phyloP scores from a whole-genome alignment of 2,329 filamentous ascomycete genomes.

The Fusarium oligoseptatum region DNA sequence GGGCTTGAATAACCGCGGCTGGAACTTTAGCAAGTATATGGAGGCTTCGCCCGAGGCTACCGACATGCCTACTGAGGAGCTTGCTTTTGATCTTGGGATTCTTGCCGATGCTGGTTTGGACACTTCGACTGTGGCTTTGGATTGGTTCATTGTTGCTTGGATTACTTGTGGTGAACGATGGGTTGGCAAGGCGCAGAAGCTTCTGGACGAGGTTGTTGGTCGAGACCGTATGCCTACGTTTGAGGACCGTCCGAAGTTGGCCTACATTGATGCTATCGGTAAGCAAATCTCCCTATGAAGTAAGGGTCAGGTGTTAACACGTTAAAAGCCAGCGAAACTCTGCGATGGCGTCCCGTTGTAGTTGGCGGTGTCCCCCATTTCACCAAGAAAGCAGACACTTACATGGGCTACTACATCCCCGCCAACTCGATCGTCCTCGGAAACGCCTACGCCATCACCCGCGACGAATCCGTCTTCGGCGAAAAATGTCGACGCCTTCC shows the following conservation, averaged over 20 bases:
- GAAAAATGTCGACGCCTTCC: conserved; percentile 45
- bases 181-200: conserved; percentile 54
- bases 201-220: conserved; percentile 59
- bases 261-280: conserved; percentile 58
- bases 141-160: conserved; percentile 52
- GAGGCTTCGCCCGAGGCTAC: conserved; percentile 30
- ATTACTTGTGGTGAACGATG: conserved; percentile 36
- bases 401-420: conserved; percentile 57
- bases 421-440: conserved; percentile 58
- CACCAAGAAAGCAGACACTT: conserved; percentile 51
- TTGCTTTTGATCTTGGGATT: conserved; percentile 51
- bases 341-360: conserved; percentile 60
- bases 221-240: conserved; percentile 54
- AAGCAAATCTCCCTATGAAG: conserved; percentile 9
- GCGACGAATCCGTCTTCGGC: conserved; percentile 58
- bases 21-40: conserved; percentile 51
- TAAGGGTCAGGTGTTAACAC: too few relatives aligned
- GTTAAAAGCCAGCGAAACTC: conserved; percentile 47
- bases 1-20: conserved; percentile 40
- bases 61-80: conserved; percentile 45
- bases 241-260: conserved; percentile 54
- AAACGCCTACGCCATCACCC: conserved; percentile 56
- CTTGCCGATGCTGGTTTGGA: conserved; percentile 49
- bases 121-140: conserved; percentile 46
- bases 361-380: conserved; percentile 56